These are phyloP conservation scores for Thermothielavioides terrestris DNA, from an alignment of 495 filamentous ascomycete species.

Conservation along the genomic window DNA sequence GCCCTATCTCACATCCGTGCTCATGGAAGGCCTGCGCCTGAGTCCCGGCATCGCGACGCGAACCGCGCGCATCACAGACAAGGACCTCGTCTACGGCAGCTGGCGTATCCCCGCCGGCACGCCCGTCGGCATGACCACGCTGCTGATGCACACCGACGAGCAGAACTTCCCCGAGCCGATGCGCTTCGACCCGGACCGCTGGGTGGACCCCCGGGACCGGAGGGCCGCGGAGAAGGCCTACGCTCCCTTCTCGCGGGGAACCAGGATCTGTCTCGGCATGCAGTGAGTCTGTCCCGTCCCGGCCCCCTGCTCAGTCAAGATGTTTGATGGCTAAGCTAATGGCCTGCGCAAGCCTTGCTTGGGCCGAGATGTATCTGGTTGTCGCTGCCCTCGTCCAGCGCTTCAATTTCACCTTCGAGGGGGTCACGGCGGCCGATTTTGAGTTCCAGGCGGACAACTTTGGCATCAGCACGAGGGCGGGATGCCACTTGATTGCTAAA, in stretches of 20 bases:
- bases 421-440: constrained; percentile 13
- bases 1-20: constrained; percentile 28
- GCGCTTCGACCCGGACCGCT: constrained; percentile 16
- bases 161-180: constrained; percentile 14
- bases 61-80: constrained; percentile 28
- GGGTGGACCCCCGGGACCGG: constrained; percentile 8
- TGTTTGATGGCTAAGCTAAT: neutral
- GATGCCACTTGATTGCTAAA: neutral
- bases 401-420: constrained; percentile 21
- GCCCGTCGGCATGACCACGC: constrained; percentile 27
- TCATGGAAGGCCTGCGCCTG: constrained; percentile 32
- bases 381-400: constrained; percentile 13
- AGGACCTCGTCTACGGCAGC: constrained; percentile 29
- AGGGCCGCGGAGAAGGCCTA: constrained; percentile 13
- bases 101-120: constrained; percentile 42
- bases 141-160: constrained; percentile 26
- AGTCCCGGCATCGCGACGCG: constrained; percentile 29
- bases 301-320: no score
- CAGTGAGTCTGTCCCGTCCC: no score
- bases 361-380: constrained; percentile 24
- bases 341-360: constrained; percentile 16
- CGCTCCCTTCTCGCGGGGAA: constrained; percentile 21
- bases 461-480: constrained; percentile 18
- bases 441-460: constrained; percentile 23
- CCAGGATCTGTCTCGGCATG: constrained; percentile 25